Conservation (phyloP, 2,329 filamentous ascomycete species). For the Microdochium trichocladiopsis region DNA sequence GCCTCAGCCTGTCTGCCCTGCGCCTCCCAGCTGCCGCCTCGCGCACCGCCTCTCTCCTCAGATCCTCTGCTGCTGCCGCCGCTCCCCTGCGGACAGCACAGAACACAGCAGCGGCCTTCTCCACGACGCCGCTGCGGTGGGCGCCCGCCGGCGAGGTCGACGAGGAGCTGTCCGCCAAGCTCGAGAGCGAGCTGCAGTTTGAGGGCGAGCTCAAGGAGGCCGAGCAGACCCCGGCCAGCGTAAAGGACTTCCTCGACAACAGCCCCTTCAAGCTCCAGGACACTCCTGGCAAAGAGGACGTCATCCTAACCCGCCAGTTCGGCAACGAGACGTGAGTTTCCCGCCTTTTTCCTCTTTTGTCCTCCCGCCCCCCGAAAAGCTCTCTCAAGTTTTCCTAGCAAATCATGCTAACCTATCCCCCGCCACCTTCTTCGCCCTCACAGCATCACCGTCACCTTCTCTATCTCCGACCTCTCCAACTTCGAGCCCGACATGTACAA, state of each 20-base stretch:
- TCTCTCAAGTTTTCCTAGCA: too few relatives aligned
- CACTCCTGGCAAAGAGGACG: constrained; percentile 76
- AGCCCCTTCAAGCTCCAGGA: constrained; percentile 80
- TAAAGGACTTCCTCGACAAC: constrained; percentile 85
- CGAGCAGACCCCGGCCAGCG: constrained; percentile 64
- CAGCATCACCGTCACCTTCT: constrained; percentile 76
- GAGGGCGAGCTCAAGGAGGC: constrained; percentile 74
- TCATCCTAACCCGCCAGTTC: constrained; percentile 74
- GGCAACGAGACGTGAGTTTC: constrained; percentile 77
- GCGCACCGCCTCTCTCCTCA: constrained; percentile 41
- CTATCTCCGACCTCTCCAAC: constrained; percentile 73
- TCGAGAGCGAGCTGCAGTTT: constrained; percentile 75
- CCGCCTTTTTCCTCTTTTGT: background rate
- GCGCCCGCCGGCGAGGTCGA: constrained; percentile 49
- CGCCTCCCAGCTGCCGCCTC: constrained; percentile 39
- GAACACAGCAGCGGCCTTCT: constrained; percentile 42
- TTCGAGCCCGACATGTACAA: constrained; percentile 53
- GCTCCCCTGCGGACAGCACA: constrained; percentile 25
- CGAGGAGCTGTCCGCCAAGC: constrained; percentile 77
- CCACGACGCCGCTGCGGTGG: constrained; percentile 36
- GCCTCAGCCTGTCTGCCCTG: constrained; percentile 44
- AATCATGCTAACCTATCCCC: too few relatives aligned
- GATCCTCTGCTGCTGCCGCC: constrained; percentile 34
- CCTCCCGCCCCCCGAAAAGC: too few relatives aligned
- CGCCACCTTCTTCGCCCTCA: too few relatives aligned